Conservation (phyloP, 129 eudicot species). For the Centella asiatica region DNA sequence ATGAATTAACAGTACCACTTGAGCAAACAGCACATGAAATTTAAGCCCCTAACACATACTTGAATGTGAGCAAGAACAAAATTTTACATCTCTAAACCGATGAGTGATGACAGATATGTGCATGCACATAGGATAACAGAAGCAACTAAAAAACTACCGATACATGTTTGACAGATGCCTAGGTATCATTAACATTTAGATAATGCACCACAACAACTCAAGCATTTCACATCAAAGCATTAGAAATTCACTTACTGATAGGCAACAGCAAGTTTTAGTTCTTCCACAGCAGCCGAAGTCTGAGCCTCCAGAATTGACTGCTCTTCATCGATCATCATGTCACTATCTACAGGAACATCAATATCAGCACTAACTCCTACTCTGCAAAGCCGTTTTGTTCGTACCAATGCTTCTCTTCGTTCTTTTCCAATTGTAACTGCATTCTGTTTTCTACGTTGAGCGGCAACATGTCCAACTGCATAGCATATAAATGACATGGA, state of each 20-base stretch:
- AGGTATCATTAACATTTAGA: background rate
- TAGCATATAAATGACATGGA: background rate
- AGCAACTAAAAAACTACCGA: background rate
- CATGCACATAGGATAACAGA: background rate
- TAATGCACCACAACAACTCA: background rate
- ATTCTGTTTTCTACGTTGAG: conserved; percentile 68
- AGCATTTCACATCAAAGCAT: background rate
- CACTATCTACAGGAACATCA: conserved; percentile 42
- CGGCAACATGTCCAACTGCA: conserved; percentile 79
- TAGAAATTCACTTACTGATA: conserved; percentile 52
- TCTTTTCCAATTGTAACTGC: conserved; percentile 82
- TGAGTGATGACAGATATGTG: background rate
- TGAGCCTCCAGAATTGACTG: conserved; percentile 74
- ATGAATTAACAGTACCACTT: background rate
- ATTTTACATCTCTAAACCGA: background rate
- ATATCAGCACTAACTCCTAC: conserved; percentile 53
- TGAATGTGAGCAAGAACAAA: background rate
- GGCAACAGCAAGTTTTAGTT: conserved; percentile 47
- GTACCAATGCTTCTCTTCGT: conserved; percentile 73
- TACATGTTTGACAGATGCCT: background rate
- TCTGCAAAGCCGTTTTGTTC: conserved; percentile 84
- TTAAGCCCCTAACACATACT: too few species aligned
- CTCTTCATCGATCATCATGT: conserved; percentile 80
- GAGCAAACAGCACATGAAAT: too few species aligned
- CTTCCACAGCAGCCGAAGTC: conserved; percentile 69